Conservation (phyloP, 140 eudicot genomes). For the Oenanthe javanica region DNA sequence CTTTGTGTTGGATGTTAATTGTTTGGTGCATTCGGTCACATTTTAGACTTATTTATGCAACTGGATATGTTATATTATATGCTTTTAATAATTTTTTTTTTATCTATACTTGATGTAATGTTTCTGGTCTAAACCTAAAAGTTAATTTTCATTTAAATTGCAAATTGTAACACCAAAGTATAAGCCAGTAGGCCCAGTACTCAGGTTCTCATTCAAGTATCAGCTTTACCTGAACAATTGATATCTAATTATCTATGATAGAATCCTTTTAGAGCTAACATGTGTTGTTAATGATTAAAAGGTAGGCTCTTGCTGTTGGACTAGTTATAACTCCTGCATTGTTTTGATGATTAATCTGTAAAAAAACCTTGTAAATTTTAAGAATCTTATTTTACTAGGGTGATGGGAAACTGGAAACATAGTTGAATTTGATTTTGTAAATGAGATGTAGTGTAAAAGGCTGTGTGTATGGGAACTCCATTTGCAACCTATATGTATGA, state of each 20-base stretch:
- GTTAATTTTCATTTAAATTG: not conserved
- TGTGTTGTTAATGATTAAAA: not conserved
- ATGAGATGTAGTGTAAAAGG: not conserved
- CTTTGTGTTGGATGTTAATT: not conserved
- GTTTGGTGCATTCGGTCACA: no score
- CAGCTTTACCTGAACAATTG: no score
- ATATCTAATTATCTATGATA: no score
- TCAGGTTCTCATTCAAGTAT: no score
- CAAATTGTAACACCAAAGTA: not conserved
- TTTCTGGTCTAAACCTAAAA: not conserved
- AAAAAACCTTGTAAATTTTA: not conserved
- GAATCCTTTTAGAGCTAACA: no score
- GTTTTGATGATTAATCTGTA: not conserved
- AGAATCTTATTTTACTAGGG: not conserved
- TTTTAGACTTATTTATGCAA: no score
- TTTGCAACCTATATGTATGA: not conserved
- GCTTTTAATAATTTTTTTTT: not conserved
- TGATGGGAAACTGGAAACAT: not conserved
- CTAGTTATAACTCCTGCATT: not conserved
- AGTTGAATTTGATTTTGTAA: not conserved
- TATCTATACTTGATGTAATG: not conserved
- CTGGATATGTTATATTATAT: not conserved
- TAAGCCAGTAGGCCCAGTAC: no score
- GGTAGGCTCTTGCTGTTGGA: not conserved
- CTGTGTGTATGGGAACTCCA: not conserved